Conservation (phyloP, 495 filamentous ascomycete genomes). For the Aspergillus panamensis region DNA sequence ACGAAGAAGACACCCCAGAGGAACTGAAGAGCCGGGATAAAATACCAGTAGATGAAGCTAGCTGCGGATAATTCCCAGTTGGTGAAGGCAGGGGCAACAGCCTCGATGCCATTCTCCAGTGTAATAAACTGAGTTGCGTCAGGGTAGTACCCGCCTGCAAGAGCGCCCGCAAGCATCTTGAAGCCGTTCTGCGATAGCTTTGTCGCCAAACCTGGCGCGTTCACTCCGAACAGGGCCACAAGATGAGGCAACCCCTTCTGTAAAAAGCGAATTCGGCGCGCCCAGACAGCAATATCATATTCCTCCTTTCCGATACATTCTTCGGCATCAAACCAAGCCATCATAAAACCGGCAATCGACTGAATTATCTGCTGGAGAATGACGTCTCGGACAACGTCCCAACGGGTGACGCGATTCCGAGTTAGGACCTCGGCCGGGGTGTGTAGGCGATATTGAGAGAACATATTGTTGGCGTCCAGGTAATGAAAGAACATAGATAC, state of each 20-base stretch:
- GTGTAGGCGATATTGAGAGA: conserved; percentile 84
- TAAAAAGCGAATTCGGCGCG: conserved; percentile 64
- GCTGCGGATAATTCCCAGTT: conserved; percentile 73
- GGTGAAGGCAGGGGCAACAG: conserved; percentile 37
- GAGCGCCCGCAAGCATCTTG: conserved; percentile 60
- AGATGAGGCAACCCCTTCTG: conserved; percentile 64
- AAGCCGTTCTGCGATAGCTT: conserved; percentile 45
- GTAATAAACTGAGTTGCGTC: conserved; percentile 34
- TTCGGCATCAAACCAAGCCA: conserved; percentile 61
- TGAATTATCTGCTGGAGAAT: conserved; percentile 87
- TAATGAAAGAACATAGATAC: conserved; percentile 83
- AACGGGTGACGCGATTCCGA: conserved; percentile 79
- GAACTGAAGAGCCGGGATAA: conserved; percentile 74
- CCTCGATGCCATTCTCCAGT: conserved; percentile 33
- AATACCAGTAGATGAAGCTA: conserved; percentile 70
- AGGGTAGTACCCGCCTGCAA: conserved; percentile 74
- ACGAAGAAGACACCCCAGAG: conserved; percentile 65
- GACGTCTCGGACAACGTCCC: conserved; percentile 82
- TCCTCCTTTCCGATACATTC: conserved; percentile 70
- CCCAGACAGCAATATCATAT: conserved; percentile 81
- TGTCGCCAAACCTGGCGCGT: conserved; percentile 38
- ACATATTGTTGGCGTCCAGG: conserved; percentile 76
- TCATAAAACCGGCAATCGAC: conserved; percentile 56
- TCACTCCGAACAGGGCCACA: conserved; percentile 42
- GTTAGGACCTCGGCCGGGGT: conserved; percentile 84